A percentile compares a stretch with the other conserved stretches of the same genome.
These are phyloP conservation scores for Monilinia laxa DNA, from an alignment of 2,329 filamentous ascomycete genomes.

Conservation along the genomic window DNA sequence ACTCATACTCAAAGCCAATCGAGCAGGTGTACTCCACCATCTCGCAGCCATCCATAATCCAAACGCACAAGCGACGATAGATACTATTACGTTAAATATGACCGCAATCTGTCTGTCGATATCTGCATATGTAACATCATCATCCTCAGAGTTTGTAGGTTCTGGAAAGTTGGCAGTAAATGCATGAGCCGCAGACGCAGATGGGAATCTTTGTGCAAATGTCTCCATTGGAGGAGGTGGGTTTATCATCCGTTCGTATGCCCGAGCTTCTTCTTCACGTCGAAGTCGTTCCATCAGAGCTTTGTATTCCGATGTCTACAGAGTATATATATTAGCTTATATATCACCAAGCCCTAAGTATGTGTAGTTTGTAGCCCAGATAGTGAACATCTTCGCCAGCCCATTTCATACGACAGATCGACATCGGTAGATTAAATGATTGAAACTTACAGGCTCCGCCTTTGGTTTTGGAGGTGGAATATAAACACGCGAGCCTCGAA, in stretches of 20 bases:
- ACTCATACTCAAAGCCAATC: slow-evolving; percentile 69
- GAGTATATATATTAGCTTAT: slow-evolving; percentile 22
- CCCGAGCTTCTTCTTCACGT: slow-evolving; percentile 74
- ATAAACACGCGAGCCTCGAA: slow-evolving; percentile 72
- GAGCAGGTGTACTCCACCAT: slow-evolving; percentile 71
- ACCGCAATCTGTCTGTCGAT: slow-evolving; percentile 79
- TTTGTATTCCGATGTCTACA: slow-evolving; percentile 76
- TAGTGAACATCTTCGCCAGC: background rate
- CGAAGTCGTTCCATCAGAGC: slow-evolving; percentile 84
- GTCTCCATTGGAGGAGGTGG: slow-evolving; percentile 56
- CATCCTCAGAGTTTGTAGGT: slow-evolving; percentile 47
- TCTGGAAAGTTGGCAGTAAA: slow-evolving; percentile 54
- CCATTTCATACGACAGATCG: background rate
- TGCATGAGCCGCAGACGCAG: slow-evolving; percentile 50
- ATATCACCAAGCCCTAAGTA: background rate
- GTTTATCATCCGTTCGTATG: slow-evolving; percentile 79
- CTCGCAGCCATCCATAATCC: slow-evolving; percentile 76
- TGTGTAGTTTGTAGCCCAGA: background rate
- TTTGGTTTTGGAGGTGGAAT: slow-evolving; percentile 78
- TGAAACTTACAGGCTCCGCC: slow-evolving; percentile 64
- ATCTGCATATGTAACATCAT: slow-evolving; percentile 68
- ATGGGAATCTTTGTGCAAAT: slow-evolving; percentile 59
- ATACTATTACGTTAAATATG: slow-evolving; percentile 87
- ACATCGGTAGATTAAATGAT: background rate
- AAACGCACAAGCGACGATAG: slow-evolving; percentile 74